Evolutionary conservation across 495 filamentous ascomycete genomes (phyloP).

Genomic region (Zalerion maritima): DNA sequence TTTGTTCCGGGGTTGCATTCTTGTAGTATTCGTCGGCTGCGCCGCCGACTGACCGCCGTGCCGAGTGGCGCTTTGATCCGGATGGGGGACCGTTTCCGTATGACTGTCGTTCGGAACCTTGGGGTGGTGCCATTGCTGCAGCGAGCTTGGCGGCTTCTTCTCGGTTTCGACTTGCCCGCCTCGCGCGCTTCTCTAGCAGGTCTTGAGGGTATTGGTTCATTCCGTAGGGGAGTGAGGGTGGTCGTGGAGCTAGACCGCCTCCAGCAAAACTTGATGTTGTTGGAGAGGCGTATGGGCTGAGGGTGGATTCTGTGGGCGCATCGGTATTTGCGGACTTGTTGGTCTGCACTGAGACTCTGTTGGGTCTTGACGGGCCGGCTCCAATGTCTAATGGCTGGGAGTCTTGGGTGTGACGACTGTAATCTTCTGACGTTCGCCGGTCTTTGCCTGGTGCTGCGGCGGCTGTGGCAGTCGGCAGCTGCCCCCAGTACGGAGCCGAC

Average conservation of each 20-base stretch:
- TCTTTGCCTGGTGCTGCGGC: conserved; percentile 17
- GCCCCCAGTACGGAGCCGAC: conserved; percentile 24
- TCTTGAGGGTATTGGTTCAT: conserved; percentile 30
- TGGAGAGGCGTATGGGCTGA: conserved; percentile 36
- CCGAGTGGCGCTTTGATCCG: conserved; percentile 12
- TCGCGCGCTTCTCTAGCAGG: conserved; percentile 19
- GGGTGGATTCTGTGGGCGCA: conserved; percentile 33
- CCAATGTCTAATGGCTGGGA: conserved; percentile 28
- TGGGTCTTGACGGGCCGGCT: conserved; percentile 18
- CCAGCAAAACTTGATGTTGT: conserved; percentile 30
- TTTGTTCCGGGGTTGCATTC: conserved; percentile 16
- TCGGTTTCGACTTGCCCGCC: conserved; percentile 17
- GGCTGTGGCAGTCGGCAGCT: conserved; percentile 22
- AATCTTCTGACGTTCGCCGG: conserved; percentile 28
- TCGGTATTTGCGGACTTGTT: conserved; percentile 31
- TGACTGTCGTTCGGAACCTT: conserved; percentile 41
- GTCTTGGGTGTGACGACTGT: conserved; percentile 17
- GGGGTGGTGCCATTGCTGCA: conserved; percentile 29
- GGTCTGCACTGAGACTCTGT: conserved; percentile 28
- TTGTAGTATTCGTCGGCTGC: conserved; percentile 24
- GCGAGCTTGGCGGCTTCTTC: conserved; percentile 19
- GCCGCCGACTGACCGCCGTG: conserved; percentile 10
- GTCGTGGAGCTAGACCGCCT: conserved; percentile 32
- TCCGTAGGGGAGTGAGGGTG: conserved; percentile 32
- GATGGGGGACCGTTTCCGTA: conserved; percentile 22